These are phyloP conservation scores for Gossypium herbaceum DNA, from an alignment of 345 rosid species.

Conservation along the genomic window DNA sequence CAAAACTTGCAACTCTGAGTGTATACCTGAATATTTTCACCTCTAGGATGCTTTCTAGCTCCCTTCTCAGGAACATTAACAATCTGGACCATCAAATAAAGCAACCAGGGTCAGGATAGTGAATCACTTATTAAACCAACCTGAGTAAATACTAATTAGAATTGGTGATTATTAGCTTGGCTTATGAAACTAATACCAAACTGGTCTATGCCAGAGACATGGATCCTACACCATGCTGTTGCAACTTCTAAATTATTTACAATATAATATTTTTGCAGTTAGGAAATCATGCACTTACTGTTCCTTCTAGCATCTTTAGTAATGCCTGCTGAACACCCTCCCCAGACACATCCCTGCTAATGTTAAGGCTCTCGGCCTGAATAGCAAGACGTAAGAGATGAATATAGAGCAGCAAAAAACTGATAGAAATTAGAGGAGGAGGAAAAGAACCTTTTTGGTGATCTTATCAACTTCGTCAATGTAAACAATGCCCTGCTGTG, in stretches of 20 bases:
- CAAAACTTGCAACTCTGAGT: not conserved
- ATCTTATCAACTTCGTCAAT: constrained; percentile 99
- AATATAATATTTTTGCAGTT: not conserved
- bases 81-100: constrained; percentile 44
- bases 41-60: constrained; percentile 97
- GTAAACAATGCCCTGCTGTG: constrained; percentile 98
- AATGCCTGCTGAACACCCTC: constrained; percentile 99
- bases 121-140: constrained; percentile 9
- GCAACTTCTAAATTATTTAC: constrained; percentile 11
- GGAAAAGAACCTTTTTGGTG: constrained; percentile 70
- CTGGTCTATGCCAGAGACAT: not conserved
- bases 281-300: constrained; percentile 50
- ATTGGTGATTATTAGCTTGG: not conserved
- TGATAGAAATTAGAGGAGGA: not conserved
- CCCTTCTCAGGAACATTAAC: constrained; percentile 99
- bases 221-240: not conserved
- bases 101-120: not conserved
- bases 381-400: constrained; percentile 12
- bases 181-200: not conserved
- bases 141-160: not conserved
- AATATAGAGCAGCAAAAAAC: not conserved
- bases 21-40: constrained; percentile 96
- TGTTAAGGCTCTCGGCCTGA: constrained; percentile 96
- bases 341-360: constrained; percentile 99
- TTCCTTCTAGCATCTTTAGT: constrained; percentile 97